Conservation (phyloP, 768 basidiomycete genomes). For the Sarcodon aspratus region DNA sequence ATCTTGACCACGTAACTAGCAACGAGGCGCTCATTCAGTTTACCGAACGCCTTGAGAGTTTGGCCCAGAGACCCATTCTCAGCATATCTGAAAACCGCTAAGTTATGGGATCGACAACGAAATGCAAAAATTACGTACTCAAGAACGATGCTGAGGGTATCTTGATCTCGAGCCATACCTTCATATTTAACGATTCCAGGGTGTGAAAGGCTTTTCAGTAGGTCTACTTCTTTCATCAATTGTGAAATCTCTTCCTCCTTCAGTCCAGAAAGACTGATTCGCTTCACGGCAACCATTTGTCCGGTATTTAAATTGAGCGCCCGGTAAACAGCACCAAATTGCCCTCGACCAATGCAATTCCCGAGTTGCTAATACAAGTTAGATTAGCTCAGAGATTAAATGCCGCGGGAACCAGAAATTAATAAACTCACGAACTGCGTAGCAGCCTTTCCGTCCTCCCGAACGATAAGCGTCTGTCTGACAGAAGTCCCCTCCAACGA, state of each 20-base stretch:
- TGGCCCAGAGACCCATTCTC: slow-evolving; percentile 95
- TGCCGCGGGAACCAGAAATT: slow-evolving; percentile 4
- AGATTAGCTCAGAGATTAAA: slow-evolving; percentile 3
- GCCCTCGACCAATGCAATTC: slow-evolving; percentile 93
- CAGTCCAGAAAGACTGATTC: slow-evolving; percentile 81
- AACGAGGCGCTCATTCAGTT: slow-evolving; percentile 84
- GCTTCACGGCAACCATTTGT: slow-evolving; percentile 98
- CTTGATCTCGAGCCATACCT: slow-evolving; percentile 84
- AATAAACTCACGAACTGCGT: slow-evolving; percentile 65
- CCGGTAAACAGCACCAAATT: slow-evolving; percentile 93
- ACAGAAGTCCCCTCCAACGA: slow-evolving; percentile 53
- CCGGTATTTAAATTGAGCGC: slow-evolving; percentile 91
- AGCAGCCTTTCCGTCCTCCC: slow-evolving; percentile 71
- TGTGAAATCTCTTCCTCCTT: slow-evolving; percentile 85
- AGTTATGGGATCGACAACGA: slow-evolving; percentile 7
- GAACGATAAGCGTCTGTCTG: slow-evolving; percentile 61
- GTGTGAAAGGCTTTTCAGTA: slow-evolving; percentile 84
- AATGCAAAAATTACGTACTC: slow-evolving; percentile 51
- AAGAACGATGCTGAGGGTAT: slow-evolving; percentile 84
- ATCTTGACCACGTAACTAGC: slow-evolving; percentile 95
- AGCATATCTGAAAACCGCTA: slow-evolving; percentile 53
- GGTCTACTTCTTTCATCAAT: slow-evolving; percentile 89
- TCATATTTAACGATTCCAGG: slow-evolving; percentile 97
- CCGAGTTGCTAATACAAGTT: slow-evolving; percentile 71
- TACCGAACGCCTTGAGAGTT: slow-evolving; percentile 88